Evolutionary conservation across 2,329 filamentous ascomycete species (phyloP).

Genomic region (Colletotrichum phormii): DNA sequence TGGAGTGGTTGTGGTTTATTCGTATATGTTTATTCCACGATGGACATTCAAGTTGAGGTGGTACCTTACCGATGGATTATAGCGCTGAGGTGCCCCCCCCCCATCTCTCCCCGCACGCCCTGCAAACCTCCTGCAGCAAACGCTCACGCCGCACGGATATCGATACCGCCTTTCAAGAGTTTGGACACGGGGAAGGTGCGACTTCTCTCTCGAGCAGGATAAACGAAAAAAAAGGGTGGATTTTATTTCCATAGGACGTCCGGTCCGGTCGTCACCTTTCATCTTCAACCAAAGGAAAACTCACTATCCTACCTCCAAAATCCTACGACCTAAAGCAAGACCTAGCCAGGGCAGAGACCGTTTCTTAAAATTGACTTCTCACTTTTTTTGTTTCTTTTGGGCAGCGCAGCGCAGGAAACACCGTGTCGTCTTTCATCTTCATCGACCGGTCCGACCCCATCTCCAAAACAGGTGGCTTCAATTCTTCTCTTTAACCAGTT

Average conservation of each 20-base stretch:
- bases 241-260: not conserved
- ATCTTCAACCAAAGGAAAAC: not conserved
- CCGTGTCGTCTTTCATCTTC: slow-evolving; percentile 13
- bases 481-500: not conserved
- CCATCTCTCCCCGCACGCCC: not conserved
- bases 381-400: not conserved
- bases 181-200: slow-evolving; percentile 1
- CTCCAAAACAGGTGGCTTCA: slow-evolving; percentile 18
- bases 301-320: too few species aligned
- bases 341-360: not conserved
- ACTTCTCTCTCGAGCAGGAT: not conserved
- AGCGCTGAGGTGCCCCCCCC: not conserved
- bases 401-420: slow-evolving; percentile 17
- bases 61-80: not conserved
- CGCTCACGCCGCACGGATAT: slow-evolving; percentile 24
- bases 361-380: not conserved
- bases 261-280: not conserved
- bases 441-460: not conserved
- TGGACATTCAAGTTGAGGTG: not conserved
- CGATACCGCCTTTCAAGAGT: not conserved
- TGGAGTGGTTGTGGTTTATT: too few species aligned
- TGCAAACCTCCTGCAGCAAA: not conserved
- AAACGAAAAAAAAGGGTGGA: not conserved
- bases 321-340: not conserved
- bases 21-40: not conserved